phyloP scores from a whole-genome alignment of 202 grass and related monocot genomes.

The Tripidium arundinaceum region DNA sequence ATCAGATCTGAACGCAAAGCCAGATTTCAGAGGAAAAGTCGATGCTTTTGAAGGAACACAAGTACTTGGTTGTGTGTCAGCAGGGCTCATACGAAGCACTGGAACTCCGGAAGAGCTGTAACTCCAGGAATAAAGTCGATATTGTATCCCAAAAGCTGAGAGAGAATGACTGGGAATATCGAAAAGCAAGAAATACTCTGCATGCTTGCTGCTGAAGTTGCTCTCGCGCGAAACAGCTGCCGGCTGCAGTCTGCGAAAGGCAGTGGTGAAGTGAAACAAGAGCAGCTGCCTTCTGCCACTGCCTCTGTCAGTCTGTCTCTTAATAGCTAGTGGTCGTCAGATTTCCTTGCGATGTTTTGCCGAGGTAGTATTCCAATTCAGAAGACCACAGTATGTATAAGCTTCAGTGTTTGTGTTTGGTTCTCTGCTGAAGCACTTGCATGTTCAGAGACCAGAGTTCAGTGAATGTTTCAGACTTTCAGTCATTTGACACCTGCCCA shows the following conservation, averaged over 20 bases:
- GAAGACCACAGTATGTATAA: neutral
- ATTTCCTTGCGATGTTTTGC: neutral
- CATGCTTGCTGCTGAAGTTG: conserved; percentile 38
- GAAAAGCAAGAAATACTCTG: conserved; percentile 19
- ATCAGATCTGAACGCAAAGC: conserved; percentile 31
- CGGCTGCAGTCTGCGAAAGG: neutral
- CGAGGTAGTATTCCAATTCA: neutral
- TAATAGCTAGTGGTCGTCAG: neutral
- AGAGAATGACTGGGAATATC: conserved; percentile 6
- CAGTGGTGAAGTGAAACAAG: neutral
- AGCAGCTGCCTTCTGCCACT: neutral
- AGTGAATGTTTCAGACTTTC: neutral
- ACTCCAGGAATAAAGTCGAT: conserved; percentile 16
- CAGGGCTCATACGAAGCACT: conserved; percentile 17
- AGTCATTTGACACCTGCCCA: neutral
- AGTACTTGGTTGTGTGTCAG: conserved; percentile 27
- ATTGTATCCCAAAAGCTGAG: conserved; percentile 24
- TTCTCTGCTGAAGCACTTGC: neutral
- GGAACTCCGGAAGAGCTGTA: conserved; percentile 14
- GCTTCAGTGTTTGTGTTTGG: neutral
- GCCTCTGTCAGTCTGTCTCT: neutral
- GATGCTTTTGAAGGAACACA: conserved; percentile 20
- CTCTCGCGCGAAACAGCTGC: neutral
- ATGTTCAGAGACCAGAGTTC: neutral
- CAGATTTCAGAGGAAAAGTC: conserved; percentile 30